These are phyloP conservation scores for Backusella tuberculispora DNA, from an alignment of 192 early-diverging fungal genomes.

Conservation along the genomic window DNA sequence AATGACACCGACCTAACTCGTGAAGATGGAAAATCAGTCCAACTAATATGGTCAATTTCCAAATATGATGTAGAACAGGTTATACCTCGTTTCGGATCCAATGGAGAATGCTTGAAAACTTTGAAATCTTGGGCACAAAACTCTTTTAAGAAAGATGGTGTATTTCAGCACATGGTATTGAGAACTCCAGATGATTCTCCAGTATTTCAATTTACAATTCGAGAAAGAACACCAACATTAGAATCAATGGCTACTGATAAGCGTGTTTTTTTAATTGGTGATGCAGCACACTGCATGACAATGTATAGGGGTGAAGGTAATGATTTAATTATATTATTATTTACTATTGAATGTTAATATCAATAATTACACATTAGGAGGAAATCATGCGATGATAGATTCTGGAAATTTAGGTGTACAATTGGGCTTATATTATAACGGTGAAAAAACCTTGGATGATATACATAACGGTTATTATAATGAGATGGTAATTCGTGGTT, in stretches of 20 bases:
- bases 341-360: background rate
- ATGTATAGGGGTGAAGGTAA: conserved; percentile 39
- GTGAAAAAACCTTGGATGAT: background rate
- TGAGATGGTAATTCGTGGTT: conserved; percentile 9
- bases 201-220: background rate
- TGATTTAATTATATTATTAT: background rate
- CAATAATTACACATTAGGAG: conserved; percentile 11
- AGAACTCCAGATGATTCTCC: background rate
- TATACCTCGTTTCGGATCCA: background rate
- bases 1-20: background rate
- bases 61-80: background rate
- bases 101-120: background rate
- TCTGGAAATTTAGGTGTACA: conserved; percentile 17
- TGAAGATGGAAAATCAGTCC: background rate
- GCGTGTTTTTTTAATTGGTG: conserved; percentile 22
- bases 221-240: conserved; percentile 10
- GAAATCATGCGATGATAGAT: conserved; percentile 32
- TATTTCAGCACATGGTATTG: background rate
- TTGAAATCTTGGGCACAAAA: background rate
- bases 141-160: background rate
- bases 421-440: background rate
- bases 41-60: background rate
- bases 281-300: conserved; percentile 26
- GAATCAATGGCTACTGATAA: background rate
- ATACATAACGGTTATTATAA: conserved; percentile 2